These are phyloP conservation scores for Leishmania martiniquensis DNA, from an alignment of 208 protist species.

Conservation along the genomic window DNA sequence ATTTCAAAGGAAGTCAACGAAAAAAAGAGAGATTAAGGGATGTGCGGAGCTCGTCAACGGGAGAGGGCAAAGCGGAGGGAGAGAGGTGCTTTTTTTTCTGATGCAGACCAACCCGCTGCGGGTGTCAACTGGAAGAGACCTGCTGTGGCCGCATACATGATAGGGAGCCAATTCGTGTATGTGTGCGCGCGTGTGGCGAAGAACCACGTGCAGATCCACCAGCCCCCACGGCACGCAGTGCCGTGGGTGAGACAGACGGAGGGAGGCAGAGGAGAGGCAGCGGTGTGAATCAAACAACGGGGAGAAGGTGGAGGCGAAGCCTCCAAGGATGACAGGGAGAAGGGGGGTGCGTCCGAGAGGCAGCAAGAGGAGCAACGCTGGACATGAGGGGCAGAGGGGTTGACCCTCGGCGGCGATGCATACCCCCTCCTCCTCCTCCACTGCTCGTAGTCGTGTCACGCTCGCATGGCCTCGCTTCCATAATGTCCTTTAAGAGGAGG, in stretches of 20 bases:
- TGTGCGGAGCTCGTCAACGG: neutral
- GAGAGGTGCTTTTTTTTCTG: neutral
- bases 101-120: conserved; percentile 2
- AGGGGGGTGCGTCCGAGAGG: neutral
- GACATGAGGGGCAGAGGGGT: neutral
- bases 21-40: conserved; percentile 1
- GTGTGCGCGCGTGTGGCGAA: neutral
- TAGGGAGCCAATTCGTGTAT: neutral
- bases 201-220: neutral
- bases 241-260: neutral
- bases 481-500: neutral
- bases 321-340: neutral
- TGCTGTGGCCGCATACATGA: neutral
- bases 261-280: neutral
- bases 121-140: neutral
- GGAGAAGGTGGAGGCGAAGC: neutral
- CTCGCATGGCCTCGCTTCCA: neutral
- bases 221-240: neutral
- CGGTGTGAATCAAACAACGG: neutral
- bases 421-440: neutral
- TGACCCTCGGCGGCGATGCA: neutral
- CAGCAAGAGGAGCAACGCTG: neutral
- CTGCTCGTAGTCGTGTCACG: neutral
- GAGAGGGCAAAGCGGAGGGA: neutral
- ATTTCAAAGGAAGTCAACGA: too few species aligned